Base-by-base conservation (phyloP, 2,329 filamentous ascomycete species). In the Chalara sp. region DNA sequence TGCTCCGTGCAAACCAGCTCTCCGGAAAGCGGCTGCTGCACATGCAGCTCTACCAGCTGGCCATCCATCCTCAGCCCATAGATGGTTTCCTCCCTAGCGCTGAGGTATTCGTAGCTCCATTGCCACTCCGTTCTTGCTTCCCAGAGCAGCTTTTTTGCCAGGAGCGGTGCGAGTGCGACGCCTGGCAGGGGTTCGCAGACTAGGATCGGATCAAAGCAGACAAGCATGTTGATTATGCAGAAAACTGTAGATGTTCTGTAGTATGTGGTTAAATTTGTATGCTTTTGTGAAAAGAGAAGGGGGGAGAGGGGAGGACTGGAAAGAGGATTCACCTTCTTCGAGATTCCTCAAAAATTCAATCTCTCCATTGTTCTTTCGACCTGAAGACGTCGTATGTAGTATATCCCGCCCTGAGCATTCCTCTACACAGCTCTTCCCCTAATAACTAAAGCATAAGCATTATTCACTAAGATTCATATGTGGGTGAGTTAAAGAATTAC, bases 131-230 rank as follows among this genome's bases (percentile, higher is more conserved):
- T 57, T 5, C 28, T 44, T 43, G 72, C 70, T 61, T 75, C 71
- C 72, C 72, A 75, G 4, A 75, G 63, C 46, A 67, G 63, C 54
- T 69, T 72, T 48, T 62, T 66, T 1, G 68, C 62, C 2, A 72
- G 72, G 2, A 75, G 61, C n/a, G 70, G 70, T 40, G 71, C 68
- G 21, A 75, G 44, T 6, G 72, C 35, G 4, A 74, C 62, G 37
- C 68, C 65, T 0, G 57, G 44, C 30, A 61, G 63, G 2, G 68
- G 54, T 30, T 63, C 53, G 57, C 72, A 75, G 52, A 68, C 56
- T 1, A 59, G 48, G 1, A 66, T 66, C 21, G 71, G 70, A 7
- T 70, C 67, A 46, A 73, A 72, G 48, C 68, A 70, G 33, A 74
- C 61, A 1, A 75, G 61, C 65, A 72, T 66, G 47, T 71, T 68